phyloP scores from a whole-genome alignment of 208 protist genomes.

The Trypanosoma vivax region DNA sequence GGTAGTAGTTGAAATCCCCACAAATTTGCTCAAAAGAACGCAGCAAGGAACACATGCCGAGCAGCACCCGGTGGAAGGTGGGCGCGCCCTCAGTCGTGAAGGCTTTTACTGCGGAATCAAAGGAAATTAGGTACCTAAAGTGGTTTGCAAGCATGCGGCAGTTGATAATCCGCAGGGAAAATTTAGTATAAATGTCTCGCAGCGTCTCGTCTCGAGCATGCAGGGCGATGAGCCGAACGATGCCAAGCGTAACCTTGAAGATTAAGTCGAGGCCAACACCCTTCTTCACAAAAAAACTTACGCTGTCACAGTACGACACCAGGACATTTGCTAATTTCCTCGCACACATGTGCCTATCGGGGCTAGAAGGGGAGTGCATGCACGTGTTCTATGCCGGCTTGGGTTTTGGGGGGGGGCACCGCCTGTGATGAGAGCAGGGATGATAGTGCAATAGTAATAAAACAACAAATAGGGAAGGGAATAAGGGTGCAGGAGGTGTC shows the following conservation, averaged over 20 bases:
- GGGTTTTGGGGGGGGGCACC: too few species aligned
- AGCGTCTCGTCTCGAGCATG: constrained; percentile 28
- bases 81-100: constrained; percentile 18
- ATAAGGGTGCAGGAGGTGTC: too few species aligned
- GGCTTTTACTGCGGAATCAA: constrained; percentile 18
- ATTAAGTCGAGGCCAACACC: constrained; percentile 79
- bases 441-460: too few species aligned
- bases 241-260: constrained; percentile 62
- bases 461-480: too few species aligned
- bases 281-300: constrained; percentile 37
- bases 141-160: constrained; percentile 87
- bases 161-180: constrained; percentile 73
- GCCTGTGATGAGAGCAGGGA: too few species aligned
- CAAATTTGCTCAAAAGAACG: constrained; percentile 75
- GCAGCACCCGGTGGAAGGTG: constrained; percentile 46
- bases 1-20: constrained; percentile 78
- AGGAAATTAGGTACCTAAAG: constrained; percentile 42
- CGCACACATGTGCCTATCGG: too few species aligned
- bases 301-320: too few species aligned
- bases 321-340: too few species aligned
- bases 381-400: too few species aligned
- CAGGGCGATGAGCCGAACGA: constrained; percentile 53
- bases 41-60: constrained; percentile 45
- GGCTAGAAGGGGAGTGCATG: constrained; percentile 28
- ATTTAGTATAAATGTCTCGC: constrained; percentile 26